Evolutionary conservation across 805 yeast species (phyloP).

Genomic region (Hagleromyces aurorensis): DNA sequence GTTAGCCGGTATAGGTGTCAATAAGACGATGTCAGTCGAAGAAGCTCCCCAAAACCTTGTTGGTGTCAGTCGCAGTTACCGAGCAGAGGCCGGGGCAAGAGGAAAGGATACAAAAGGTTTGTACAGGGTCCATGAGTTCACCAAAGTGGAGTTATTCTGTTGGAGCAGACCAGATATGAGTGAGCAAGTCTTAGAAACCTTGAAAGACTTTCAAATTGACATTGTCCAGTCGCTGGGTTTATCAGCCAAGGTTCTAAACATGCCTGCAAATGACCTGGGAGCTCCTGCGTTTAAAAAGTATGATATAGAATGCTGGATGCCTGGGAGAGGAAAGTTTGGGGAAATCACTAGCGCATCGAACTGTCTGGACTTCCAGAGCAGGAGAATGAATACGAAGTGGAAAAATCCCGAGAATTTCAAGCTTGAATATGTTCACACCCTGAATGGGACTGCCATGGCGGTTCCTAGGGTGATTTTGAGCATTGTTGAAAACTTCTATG

Average conservation of each 20-base stretch:
- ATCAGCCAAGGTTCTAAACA: slow-evolving; percentile 70
- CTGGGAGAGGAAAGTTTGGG: slow-evolving; percentile 90
- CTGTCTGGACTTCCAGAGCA: slow-evolving; percentile 84
- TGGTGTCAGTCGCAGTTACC: slow-evolving; percentile 78
- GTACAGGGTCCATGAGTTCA: slow-evolving; percentile 92
- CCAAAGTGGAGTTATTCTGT: slow-evolving; percentile 85
- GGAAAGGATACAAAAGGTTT: slow-evolving; percentile 89
- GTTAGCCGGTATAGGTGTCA: slow-evolving; percentile 68
- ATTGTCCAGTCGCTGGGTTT: slow-evolving; percentile 64
- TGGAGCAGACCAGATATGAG: slow-evolving; percentile 50
- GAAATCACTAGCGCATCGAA: slow-evolving; percentile 88
- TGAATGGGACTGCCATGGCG: slow-evolving; percentile 95
- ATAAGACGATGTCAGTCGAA: slow-evolving; percentile 36
- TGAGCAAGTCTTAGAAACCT: slow-evolving; percentile 44
- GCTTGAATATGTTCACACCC: slow-evolving; percentile 57
- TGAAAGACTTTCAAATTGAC: slow-evolving; percentile 57
- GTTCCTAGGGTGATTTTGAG: slow-evolving; percentile 88
- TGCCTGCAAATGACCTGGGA: slow-evolving; percentile 89
- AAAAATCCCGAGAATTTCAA: slow-evolving; percentile 30
- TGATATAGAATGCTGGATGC: slow-evolving; percentile 98
- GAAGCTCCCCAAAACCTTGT: slow-evolving; percentile 53
- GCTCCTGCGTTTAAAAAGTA: slow-evolving; percentile 88
- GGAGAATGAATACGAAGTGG: slow-evolving; percentile 68
- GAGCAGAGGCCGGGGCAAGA: slow-evolving; percentile 97
- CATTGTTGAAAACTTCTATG: slow-evolving; percentile 77